Percentiles rank a stretch among this genome's conserved stretches.
These are phyloP conservation scores for Orbilia javanica DNA, from an alignment of 2,329 filamentous ascomycete species.

Conservation along the genomic window DNA sequence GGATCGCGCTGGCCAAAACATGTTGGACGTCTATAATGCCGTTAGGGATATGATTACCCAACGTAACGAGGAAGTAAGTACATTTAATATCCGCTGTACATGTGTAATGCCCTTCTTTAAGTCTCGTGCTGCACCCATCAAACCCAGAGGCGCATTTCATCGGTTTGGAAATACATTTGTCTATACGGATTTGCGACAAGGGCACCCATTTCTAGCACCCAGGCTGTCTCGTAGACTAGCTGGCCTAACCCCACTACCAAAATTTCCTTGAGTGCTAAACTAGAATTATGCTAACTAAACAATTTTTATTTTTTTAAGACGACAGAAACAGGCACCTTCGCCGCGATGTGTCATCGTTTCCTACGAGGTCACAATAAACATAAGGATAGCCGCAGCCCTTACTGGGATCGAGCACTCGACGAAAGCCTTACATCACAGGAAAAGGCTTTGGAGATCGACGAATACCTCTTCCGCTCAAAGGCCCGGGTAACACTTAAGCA, in stretches of 20 bases:
- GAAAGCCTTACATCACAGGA: background rate
- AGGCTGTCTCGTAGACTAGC: too few relatives aligned
- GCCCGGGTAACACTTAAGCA: background rate
- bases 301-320: background rate
- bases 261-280: too few relatives aligned
- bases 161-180: background rate
- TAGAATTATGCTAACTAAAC: background rate
- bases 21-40: background rate
- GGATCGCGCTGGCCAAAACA: constrained; percentile 9
- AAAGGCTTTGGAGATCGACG: background rate
- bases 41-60: constrained; percentile 4
- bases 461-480: background rate
- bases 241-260: too few relatives aligned
- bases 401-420: background rate
- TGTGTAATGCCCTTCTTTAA: too few relatives aligned
- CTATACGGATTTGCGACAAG: too few relatives aligned
- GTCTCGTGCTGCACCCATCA: too few relatives aligned
- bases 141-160: too few relatives aligned
- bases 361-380: background rate
- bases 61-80: constrained; percentile 10
- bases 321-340: background rate
- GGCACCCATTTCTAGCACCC: too few relatives aligned
- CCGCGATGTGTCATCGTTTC: background rate
- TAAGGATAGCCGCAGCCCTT: background rate
- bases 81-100: background rate